Base-by-base conservation (phyloP, 495 filamentous ascomycete genomes). In the Aspergillus leporis region DNA sequence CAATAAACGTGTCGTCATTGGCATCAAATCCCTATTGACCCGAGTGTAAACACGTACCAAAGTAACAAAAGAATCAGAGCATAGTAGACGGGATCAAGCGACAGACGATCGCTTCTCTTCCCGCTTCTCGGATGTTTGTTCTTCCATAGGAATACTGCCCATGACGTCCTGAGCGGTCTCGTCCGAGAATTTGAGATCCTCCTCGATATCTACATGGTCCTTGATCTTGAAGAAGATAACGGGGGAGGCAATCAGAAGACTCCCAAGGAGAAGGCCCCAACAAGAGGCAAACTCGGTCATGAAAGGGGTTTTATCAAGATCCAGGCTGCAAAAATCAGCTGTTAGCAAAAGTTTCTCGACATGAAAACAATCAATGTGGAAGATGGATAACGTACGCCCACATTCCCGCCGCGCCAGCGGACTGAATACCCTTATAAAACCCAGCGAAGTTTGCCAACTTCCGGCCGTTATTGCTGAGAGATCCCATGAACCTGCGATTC, bases 361-460 rank as follows among this genome's bases (percentile, higher is more conserved):
- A 36, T 46, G 25, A 28, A 28, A 28, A 28, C 25, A 28, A 28
- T 21, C 19, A 18, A 34, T 25, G 3, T 8, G 12, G 25, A 16
- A 40, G 43, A 23, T 1, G 18, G n/a, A 23, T 47, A n/a, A 47
- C 71, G 66, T 73, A 78, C 76, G 87, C 81, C 90, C 89, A 97
- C 67, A 89, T 90, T 49, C 93, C 83, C n/a, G 92, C 93, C 7
- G 87, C 85, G 60, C 92, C 93, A n/a, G 91, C 92, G 30, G 90
- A 94, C 74, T 97, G 93, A 64, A 98, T 90, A n/a, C 90, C 91
- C 69, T 97, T 97, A 83, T 96, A 97, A 80, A 93, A 97, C 54
- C 93, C 93, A 32, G 91, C 86, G 66, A 94, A 90, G 78, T 97
- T 96, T 75, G 93, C 93, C 21, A 93, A 81, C 67, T 92, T 95